Evolutionary conservation across 768 basidiomycete species (phyloP).

Genomic region (Russula compacta): DNA sequence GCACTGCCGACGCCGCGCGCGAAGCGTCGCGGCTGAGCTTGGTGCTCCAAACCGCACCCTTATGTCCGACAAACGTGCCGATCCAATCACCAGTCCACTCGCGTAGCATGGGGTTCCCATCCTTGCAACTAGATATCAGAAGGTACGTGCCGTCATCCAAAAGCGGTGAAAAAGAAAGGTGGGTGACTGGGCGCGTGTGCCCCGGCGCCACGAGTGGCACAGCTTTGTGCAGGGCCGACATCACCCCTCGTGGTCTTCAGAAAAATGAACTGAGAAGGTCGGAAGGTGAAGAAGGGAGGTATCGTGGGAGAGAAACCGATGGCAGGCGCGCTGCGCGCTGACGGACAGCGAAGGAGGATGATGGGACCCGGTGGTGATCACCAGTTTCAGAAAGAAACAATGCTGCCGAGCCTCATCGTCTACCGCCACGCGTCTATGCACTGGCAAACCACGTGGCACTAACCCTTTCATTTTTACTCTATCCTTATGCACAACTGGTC

Average conservation of each 20-base stretch:
- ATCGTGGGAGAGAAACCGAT: slow-evolving; percentile 8
- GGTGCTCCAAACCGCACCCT: slow-evolving; percentile 95
- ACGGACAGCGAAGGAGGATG: slow-evolving; percentile 4
- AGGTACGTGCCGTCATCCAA: slow-evolving; percentile 81
- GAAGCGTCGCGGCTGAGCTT: slow-evolving; percentile 83
- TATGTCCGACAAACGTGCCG: slow-evolving; percentile 82
- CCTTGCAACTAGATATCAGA: slow-evolving; percentile 95
- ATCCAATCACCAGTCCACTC: slow-evolving; percentile 99
- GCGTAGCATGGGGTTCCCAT: slow-evolving; percentile 95
- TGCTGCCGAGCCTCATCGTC: background rate
- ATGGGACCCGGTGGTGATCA: background rate
- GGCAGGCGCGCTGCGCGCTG: slow-evolving; percentile 29
- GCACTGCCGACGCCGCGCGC: slow-evolving; percentile 85
- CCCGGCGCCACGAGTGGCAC: slow-evolving; percentile 79
- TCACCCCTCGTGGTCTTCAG: background rate
- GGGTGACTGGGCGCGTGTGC: slow-evolving; percentile 82
- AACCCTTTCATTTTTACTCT: too few relatives aligned
- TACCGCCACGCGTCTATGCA: background rate
- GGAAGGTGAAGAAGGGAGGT: slow-evolving; percentile 6
- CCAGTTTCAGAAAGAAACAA: background rate
- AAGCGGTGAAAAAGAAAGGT: slow-evolving; percentile 85
- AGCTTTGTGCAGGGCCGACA: slow-evolving; percentile 35
- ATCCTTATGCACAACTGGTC: too few relatives aligned
- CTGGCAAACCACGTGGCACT: background rate
- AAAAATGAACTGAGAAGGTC: slow-evolving; percentile 1